These are phyloP conservation scores for carrot (Daucus carota) DNA, from an alignment of 129 eudicot genomes.

Conservation along the genomic window DH1_v3.0 NC_030384.2:39552501-39553000, in stretches of 20 bases:
- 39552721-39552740: conserved; percentile 33
- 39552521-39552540: conserved; percentile 24
- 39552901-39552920: not conserved
- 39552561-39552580: conserved; percentile 43
- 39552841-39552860: conserved; percentile 73
- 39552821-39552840: conserved; percentile 99
- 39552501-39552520: conserved; percentile 54
- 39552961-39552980: conserved; percentile 46
- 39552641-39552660: conserved; percentile 37
- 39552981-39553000: conserved; percentile 54
- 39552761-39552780: conserved; percentile 34
- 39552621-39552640: conserved; percentile 43
- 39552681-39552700: conserved; percentile 22
- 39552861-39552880: conserved; percentile 29
- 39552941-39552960: conserved; percentile 14
- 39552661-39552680: conserved; percentile 23
- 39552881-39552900: conserved; percentile 22
- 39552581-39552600: conserved; percentile 27
- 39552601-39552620: conserved; percentile 37
- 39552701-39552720: conserved; percentile 38
- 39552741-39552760: conserved; percentile 49
- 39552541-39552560: conserved; percentile 45
- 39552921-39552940: not conserved
- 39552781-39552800: conserved; percentile 70
- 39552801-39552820: conserved; percentile 87